Percentiles rank a stretch among this genome's conserved stretches.
Conservation (phyloP, 257 asterid species). For the Dorcoceras hygrometricum region DNA sequence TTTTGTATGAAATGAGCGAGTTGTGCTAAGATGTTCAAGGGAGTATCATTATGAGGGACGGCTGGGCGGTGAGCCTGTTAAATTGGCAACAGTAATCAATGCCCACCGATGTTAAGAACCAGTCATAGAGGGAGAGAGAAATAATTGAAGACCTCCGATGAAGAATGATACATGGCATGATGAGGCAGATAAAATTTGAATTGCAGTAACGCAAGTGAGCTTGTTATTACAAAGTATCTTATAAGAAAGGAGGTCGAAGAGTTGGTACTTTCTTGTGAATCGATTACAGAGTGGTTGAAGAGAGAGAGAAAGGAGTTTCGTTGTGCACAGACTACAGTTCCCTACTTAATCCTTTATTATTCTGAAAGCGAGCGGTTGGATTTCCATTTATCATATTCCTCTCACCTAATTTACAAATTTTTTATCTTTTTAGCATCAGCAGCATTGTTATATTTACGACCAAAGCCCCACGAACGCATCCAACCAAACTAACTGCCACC, state of each 20-base stretch:
- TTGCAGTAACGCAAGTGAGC: background rate
- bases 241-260: conserved; percentile 17
- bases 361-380: conserved; percentile 65
- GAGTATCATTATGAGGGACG: too few relatives aligned
- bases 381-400: conserved; percentile 31
- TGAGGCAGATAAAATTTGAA: background rate
- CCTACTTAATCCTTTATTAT: conserved; percentile 25
- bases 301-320: background rate
- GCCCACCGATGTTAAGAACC: conserved; percentile 54
- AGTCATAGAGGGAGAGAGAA: conserved; percentile 41
- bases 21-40: too few relatives aligned
- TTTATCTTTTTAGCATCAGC: background rate
- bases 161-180: too few relatives aligned
- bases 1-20: too few relatives aligned
- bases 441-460: background rate
- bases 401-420: background rate
- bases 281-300: conserved; percentile 30
- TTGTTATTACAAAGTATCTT: too few relatives aligned
- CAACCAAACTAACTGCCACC: background rate
- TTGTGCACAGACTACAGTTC: background rate
- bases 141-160: background rate
- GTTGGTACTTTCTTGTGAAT: background rate
- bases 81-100: conserved; percentile 29
- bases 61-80: conserved; percentile 5
- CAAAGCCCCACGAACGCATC: conserved; percentile 1